phyloP scores from a whole-genome alignment of 2,329 filamentous ascomycete species.

The Sphaerulina vaccinii region DNA sequence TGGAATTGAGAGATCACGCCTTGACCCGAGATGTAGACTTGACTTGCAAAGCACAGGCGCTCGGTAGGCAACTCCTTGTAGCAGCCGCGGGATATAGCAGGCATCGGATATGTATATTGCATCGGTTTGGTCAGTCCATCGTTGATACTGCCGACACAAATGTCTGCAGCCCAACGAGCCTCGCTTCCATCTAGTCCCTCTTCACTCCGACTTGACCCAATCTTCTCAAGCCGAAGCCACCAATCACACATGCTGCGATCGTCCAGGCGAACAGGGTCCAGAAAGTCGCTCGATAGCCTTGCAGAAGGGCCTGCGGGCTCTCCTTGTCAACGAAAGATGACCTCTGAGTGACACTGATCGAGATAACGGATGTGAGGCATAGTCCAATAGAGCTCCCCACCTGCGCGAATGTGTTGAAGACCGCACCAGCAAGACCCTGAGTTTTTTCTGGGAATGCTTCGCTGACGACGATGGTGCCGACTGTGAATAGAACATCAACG shows the following conservation, averaged over 20 bases:
- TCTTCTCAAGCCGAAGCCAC: constrained; percentile 41
- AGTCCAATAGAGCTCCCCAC: constrained; percentile 45
- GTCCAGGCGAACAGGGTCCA: constrained; percentile 42
- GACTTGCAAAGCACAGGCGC: too few relatives aligned
- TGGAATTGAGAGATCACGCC: too few relatives aligned
- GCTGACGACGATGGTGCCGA: constrained; percentile 46
- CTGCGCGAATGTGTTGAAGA: constrained; percentile 48
- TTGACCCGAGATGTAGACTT: too few relatives aligned
- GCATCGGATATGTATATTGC: too few relatives aligned
- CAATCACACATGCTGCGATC: constrained; percentile 32
- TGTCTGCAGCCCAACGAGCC: too few relatives aligned
- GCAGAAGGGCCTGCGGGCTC: constrained; percentile 33
- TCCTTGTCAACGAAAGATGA: constrained; percentile 29
- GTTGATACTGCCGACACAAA: too few relatives aligned
- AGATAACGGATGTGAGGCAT: constrained; percentile 42
- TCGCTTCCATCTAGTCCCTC: constrained; percentile 37
- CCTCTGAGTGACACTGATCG: constrained; percentile 29
- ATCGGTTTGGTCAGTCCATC: too few relatives aligned
- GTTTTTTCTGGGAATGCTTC: constrained; percentile 42
- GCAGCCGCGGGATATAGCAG: too few relatives aligned
- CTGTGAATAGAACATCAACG: constrained; percentile 41
- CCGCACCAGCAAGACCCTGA: constrained; percentile 47
- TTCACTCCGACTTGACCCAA: constrained; percentile 45
- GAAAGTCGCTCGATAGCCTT: constrained; percentile 43
- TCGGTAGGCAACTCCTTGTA: too few relatives aligned